Evolutionary conservation across 2,329 filamentous ascomycete species (phyloP).

Genomic region (Ampelomyces quisqualis): DNA sequence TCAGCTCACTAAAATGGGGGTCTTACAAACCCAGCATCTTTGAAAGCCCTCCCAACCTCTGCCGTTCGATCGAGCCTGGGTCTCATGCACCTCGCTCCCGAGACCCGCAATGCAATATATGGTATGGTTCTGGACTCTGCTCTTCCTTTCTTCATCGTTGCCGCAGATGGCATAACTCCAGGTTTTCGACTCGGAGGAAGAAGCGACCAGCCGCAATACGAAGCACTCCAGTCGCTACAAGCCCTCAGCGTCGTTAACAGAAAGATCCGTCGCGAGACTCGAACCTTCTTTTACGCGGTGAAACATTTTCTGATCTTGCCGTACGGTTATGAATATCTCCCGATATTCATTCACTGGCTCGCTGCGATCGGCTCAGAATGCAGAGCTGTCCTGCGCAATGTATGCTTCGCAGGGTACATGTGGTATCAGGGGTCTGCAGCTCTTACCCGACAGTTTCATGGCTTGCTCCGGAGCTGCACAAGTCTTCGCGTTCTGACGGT

Average conservation of each 20-base stretch:
- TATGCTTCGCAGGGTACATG: constrained; percentile 5
- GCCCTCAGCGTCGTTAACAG: background rate
- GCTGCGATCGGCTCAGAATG: constrained; percentile 2
- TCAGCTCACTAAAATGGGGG: background rate
- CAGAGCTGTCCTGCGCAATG: background rate
- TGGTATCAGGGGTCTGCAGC: constrained; percentile 1
- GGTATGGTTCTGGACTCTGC: background rate
- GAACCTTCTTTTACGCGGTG: constrained; percentile 5
- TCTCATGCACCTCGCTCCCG: background rate
- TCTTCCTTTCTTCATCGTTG: background rate
- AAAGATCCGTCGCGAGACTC: constrained; percentile 1
- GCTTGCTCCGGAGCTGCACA: constrained; percentile 1
- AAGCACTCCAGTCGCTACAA: background rate
- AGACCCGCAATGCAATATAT: background rate
- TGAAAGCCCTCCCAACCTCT: no score
- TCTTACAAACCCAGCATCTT: background rate
- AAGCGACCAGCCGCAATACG: background rate
- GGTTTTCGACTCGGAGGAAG: constrained; percentile 22
- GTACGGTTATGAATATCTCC: constrained; percentile 6
- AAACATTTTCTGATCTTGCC: constrained; percentile 1
- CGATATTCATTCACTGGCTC: constrained; percentile 6
- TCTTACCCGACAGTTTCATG: constrained; percentile 1
- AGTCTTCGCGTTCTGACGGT: constrained; percentile 1
- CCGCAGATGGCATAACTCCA: background rate
- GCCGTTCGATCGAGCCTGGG: no score